Base-by-base conservation (phyloP, 352 stramenopile genomes). In the Pythium rishiriense region DNA sequence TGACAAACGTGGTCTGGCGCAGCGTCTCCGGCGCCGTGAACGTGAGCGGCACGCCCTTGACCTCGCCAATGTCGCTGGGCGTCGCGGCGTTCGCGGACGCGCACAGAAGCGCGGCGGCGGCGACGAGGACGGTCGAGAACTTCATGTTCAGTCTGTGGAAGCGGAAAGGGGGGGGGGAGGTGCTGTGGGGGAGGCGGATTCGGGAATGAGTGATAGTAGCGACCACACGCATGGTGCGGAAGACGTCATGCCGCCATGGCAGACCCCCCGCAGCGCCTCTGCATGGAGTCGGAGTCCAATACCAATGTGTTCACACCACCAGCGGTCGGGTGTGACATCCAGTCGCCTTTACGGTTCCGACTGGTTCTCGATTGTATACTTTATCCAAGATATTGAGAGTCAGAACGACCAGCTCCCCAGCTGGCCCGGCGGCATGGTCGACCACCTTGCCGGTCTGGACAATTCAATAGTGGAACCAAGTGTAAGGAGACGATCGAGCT, bases 71-170 rank as follows among this genome's bases (percentile, higher is more conserved):
- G 0, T 42, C 45, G 4, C 29, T 31, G 11, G 25, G 21, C 15
- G n/a, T 29, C 7, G 45, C 24, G 4, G 59, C 68, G 24, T 72
- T 72, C 21, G 73, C 59, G 25, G 50, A 47, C 33, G 64, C 61
- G 55, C 55, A 45, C 19, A 63, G 45, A 61, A 78, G 47, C 49
- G 66, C 60, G 41, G 77, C 43, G 45, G 72, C 68, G 17, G 71
- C 70, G n/a, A 71, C 39, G 56, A 78, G 21, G 64, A 81, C 63
- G 33, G 67, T 31, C 15, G 69, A 67, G 71, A 84, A 52, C 33
- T 84, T 81, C 76, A 84, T 84, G 58, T 12, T 63, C 52, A n/a
- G n/a, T n/a, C n/a, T n/a, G 49, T 46, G 55, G 46, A n/a, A 24
- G 29, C 19, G 21, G 54, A 55, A 12, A 31, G 35, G 29, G 45